phyloP scores from a whole-genome alignment of 257 asterid genomes.

The Forsythia suspensa region DNA sequence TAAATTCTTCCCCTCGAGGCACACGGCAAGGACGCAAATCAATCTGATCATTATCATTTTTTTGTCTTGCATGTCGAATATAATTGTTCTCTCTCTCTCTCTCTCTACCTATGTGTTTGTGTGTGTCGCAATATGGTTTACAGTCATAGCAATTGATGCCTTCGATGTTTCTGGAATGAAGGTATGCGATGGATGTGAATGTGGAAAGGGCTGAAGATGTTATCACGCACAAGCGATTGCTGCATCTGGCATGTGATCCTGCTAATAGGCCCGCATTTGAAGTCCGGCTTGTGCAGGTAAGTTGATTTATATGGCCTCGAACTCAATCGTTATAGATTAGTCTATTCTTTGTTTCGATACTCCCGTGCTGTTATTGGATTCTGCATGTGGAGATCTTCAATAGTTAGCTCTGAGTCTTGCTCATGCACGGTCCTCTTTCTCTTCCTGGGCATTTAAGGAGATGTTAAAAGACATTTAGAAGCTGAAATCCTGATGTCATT shows the following conservation, averaged over 20 bases:
- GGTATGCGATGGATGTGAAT: slow-evolving; percentile 96
- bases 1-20: background rate
- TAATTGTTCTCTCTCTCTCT: background rate
- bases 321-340: background rate
- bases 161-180: slow-evolving; percentile 34
- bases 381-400: background rate
- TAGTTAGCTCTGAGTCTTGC: background rate
- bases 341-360: background rate
- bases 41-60: background rate
- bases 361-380: background rate
- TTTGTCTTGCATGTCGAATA: background rate
- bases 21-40: background rate
- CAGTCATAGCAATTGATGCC: slow-evolving; percentile 19
- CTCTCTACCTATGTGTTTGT: background rate
- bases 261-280: slow-evolving; percentile 42
- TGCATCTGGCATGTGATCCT: slow-evolving; percentile 86
- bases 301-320: slow-evolving; percentile 7
- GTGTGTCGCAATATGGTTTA: slow-evolving; percentile 4
- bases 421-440: background rate
- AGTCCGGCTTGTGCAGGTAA: slow-evolving; percentile 93
- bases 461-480: background rate
- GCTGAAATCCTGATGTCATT: background rate
- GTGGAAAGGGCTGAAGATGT: slow-evolving; percentile 98
- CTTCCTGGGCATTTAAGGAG: background rate
- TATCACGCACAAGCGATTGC: slow-evolving; percentile 76